A percentile compares a stretch with the other conserved stretches of the same genome.
Conservation (phyloP, 1,284 basidiomycete genomes). For the Sporisorium graminicola region DNA sequence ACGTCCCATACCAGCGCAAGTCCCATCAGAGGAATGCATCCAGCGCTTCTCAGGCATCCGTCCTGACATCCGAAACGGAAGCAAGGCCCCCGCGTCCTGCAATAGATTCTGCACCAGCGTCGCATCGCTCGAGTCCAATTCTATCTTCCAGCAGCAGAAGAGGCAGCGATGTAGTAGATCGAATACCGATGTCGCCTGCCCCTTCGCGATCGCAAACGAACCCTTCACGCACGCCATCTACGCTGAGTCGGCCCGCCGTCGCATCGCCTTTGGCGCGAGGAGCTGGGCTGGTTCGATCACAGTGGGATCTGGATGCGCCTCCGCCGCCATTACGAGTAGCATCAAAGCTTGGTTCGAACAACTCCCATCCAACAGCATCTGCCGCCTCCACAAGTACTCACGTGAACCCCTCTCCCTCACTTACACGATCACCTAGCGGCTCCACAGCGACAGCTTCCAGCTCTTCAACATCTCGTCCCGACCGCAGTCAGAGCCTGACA, state of each 20-base stretch:
- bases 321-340: slow-evolving; percentile 44
- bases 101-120: neutral
- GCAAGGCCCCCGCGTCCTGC: neutral
- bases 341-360: slow-evolving; percentile 29
- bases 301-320: slow-evolving; percentile 37
- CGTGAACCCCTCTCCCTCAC: neutral
- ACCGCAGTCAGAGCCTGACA: slow-evolving; percentile 23
- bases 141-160: slow-evolving; percentile 3
- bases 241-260: slow-evolving; percentile 20
- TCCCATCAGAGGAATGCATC: slow-evolving; percentile 30
- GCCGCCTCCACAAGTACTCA: neutral
- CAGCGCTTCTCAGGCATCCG: slow-evolving; percentile 19
- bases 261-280: slow-evolving; percentile 27
- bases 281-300: slow-evolving; percentile 23
- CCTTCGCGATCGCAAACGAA: slow-evolving; percentile 12
- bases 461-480: slow-evolving; percentile 8
- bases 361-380: neutral
- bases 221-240: slow-evolving; percentile 10
- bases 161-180: slow-evolving; percentile 8
- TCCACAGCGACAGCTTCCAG: neutral
- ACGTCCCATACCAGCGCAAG: slow-evolving; percentile 50
- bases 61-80: neutral
- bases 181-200: slow-evolving; percentile 6
- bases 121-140: slow-evolving; percentile 5
- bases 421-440: slow-evolving; percentile 1